A percentile compares a stretch with the other conserved stretches of the same genome.
Conservation (phyloP, 1,284 basidiomycete genomes). For the Agroathelia rolfsii region DNA sequence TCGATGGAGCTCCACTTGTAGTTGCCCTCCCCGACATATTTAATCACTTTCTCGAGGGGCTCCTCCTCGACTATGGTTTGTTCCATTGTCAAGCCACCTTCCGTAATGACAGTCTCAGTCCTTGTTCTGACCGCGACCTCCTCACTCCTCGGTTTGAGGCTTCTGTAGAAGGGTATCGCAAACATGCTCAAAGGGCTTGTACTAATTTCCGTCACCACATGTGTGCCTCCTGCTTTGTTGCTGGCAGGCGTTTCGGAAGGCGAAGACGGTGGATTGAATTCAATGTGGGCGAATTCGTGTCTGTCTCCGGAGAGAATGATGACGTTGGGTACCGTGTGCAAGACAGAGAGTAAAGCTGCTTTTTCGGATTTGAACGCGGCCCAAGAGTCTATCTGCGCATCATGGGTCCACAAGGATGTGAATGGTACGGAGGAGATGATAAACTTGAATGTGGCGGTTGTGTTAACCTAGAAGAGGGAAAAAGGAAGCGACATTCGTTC, state of each 20-base stretch:
- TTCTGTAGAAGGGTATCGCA: slow-evolving; percentile 52
- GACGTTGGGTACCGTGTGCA: slow-evolving; percentile 67
- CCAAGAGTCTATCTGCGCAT: slow-evolving; percentile 65
- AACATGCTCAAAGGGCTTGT: slow-evolving; percentile 69
- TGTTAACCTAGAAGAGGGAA: slow-evolving; percentile 60
- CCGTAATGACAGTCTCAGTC: slow-evolving; percentile 12
- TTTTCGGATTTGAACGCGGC: slow-evolving; percentile 61
- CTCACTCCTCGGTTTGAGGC: slow-evolving; percentile 34
- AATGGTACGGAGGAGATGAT: slow-evolving; percentile 72
- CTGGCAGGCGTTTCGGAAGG: slow-evolving; percentile 28
- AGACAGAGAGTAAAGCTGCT: slow-evolving; percentile 39
- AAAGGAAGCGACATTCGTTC: too few species aligned
- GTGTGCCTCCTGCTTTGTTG: slow-evolving; percentile 28
- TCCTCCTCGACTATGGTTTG: slow-evolving; percentile 22
- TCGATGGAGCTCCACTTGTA: slow-evolving; percentile 62
- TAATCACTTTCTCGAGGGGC: slow-evolving; percentile 54
- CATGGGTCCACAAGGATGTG: slow-evolving; percentile 66
- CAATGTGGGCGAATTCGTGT: slow-evolving; percentile 73
- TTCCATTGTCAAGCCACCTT: slow-evolving; percentile 16
- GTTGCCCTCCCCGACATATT: slow-evolving; percentile 55
- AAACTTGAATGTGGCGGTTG: slow-evolving; percentile 76
- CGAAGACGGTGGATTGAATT: too few species aligned
- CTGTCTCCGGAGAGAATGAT: slow-evolving; percentile 63
- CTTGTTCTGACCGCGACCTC: slow-evolving; percentile 27
- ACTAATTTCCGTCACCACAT: slow-evolving; percentile 40